Base-by-base conservation (phyloP, 495 filamentous ascomycete species). In the Penicillium waksmanii region DNA sequence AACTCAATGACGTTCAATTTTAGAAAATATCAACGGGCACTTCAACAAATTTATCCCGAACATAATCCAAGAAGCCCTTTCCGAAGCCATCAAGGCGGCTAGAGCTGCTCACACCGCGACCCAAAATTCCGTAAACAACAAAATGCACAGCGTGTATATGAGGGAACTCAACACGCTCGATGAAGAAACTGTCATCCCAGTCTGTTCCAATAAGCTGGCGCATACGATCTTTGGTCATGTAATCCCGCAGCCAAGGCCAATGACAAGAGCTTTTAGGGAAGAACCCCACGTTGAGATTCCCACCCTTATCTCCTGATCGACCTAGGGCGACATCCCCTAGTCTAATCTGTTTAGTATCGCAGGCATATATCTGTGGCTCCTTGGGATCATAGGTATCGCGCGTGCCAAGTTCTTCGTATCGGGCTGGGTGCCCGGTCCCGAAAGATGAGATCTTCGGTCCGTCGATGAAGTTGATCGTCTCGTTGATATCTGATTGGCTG, bases 1-100 rank as follows among this genome's bases (percentile, higher is more conserved):
- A 5, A 40, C 36, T n/a, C 36, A 9, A 40, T 40, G 5, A 5
- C 11, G 36, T 15, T 40, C 4, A n/a, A 44, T 44, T 8, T 10
- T 44, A 19, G 8, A 44, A 19, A 44, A 44, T 18, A 17, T 44
- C 42, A 19, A 44, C 17, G n/a, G 81, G 82, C 42, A 82, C 51
- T 40, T 77, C 71, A n/a, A 83, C 79, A 55, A 76, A 27, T 49
- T 68, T 72, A 58, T 71, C 69, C 18, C 82, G 67, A 1, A 84
- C 35, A 63, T 73, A 83, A 64, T 84, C 82, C 12, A 71, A 78
- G 46, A 82, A 76, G 2, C 80, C 79, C 66, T 85, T 85, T 1
- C 78, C 82, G 50, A 84, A 69, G 15, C 77, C 73, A 66, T 84
- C 82, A 35, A 79, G 55, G 7, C 68, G 70, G 19, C 68, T 73